phyloP scores from a whole-genome alignment of 306 rosid genomes.

The Prunus dulcis region DNA sequence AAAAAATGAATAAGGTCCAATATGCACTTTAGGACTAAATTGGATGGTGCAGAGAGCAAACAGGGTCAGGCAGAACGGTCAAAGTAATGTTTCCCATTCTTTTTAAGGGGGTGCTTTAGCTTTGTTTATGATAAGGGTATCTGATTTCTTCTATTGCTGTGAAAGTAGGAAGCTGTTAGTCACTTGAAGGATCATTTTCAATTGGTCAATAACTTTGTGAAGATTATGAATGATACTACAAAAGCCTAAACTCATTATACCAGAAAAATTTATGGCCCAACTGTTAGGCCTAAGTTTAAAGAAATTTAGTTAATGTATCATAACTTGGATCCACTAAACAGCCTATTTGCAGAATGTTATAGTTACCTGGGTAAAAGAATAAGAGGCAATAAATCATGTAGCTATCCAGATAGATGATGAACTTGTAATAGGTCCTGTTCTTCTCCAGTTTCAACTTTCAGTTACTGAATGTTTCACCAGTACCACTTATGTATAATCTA shows the following conservation, averaged over 20 bases:
- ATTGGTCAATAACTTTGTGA: background rate
- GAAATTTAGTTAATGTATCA: background rate
- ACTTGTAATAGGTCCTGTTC: background rate
- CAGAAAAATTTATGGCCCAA: background rate
- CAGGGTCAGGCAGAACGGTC: background rate
- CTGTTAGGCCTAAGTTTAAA: background rate
- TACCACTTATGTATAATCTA: background rate
- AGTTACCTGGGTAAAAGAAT: background rate
- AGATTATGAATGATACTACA: background rate
- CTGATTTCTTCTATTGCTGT: background rate
- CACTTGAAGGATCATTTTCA: background rate
- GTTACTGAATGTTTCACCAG: background rate
- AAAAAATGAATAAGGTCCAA: background rate
- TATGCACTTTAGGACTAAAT: slow-evolving; percentile 8
- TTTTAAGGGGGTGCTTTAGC: background rate
- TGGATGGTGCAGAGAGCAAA: slow-evolving; percentile 4
- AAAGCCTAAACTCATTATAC: background rate
- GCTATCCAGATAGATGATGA: background rate
- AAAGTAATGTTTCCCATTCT: slow-evolving; percentile 5
- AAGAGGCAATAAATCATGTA: background rate
- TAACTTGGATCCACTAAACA: background rate
- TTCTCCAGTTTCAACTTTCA: background rate
- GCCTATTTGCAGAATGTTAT: background rate
- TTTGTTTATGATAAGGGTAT: slow-evolving; percentile 1
- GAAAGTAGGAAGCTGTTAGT: background rate